phyloP scores from a whole-genome alignment of 495 filamentous ascomycete species.

The Penicillium fimorum region DNA sequence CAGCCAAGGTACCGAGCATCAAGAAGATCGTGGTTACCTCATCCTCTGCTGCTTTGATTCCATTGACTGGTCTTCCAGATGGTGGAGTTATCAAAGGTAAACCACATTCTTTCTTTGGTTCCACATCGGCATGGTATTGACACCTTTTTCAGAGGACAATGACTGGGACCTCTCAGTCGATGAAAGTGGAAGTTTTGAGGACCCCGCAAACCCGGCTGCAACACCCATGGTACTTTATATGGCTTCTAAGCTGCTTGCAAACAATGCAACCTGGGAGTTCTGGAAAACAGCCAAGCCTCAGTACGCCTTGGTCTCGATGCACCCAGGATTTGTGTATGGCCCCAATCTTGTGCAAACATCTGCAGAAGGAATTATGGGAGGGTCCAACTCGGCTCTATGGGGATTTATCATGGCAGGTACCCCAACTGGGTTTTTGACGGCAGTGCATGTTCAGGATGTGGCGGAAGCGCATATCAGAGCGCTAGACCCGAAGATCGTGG shows the following conservation, averaged over 20 bases:
- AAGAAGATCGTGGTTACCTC: constrained; percentile 40
- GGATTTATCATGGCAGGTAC: constrained; percentile 18
- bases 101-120: background rate
- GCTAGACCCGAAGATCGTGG: constrained; percentile 22
- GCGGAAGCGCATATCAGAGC: constrained; percentile 36
- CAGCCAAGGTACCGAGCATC: constrained; percentile 27
- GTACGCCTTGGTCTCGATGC: constrained; percentile 28
- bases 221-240: constrained; percentile 25
- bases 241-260: constrained; percentile 33
- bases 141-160: constrained; percentile 26
- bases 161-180: constrained; percentile 31
- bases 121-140: background rate
- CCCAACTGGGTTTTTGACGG: constrained; percentile 13
- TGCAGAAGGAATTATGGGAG: constrained; percentile 18
- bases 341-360: constrained; percentile 29
- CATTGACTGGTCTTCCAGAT: constrained; percentile 23
- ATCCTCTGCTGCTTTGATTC: constrained; percentile 32
- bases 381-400: constrained; percentile 25
- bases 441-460: constrained; percentile 43
- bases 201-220: constrained; percentile 12
- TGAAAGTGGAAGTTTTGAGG: constrained; percentile 18
- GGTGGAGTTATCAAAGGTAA: constrained; percentile 29
- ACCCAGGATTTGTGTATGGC: constrained; percentile 33
- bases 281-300: constrained; percentile 22
- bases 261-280: constrained; percentile 31